Base-by-base conservation (phyloP, 495 filamentous ascomycete species). In the Achaetomiella virescens region DNA sequence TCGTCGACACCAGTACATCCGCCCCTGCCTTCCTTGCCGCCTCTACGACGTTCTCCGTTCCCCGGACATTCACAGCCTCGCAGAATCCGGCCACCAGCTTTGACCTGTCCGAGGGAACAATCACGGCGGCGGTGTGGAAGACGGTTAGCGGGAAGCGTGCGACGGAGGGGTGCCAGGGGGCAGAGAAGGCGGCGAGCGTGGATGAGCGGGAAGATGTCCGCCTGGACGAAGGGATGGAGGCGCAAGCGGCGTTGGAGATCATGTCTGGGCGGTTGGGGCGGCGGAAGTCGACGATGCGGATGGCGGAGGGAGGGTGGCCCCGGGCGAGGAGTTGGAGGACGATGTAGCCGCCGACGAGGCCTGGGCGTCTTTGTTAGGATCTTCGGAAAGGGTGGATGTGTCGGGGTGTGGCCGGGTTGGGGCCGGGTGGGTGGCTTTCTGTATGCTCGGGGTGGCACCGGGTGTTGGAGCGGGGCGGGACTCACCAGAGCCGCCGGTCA, bases 401-500 rank as follows among this genome's bases (percentile, higher is more conserved):
- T 17, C 12, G 33, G 3, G n/a, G n/a, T n/a, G n/a, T n/a, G n/a
- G n/a, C n/a, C n/a, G n/a, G n/a, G n/a, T n/a, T n/a, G n/a, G n/a
- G n/a, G n/a, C n/a, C n/a, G n/a, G n/a, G n/a, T n/a, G n/a, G n/a
- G n/a, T n/a, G n/a, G n/a, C n/a, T n/a, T n/a, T n/a, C n/a, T n/a
- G n/a, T n/a, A n/a, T n/a, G n/a, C n/a, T n/a, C n/a, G n/a, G n/a
- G n/a, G n/a, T n/a, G n/a, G n/a, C n/a, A n/a, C n/a, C n/a, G n/a
- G n/a, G n/a, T n/a, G n/a, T n/a, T n/a, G n/a, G n/a, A n/a, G n/a
- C n/a, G n/a, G n/a, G n/a, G n/a, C n/a, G n/a, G 18, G 42, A 76
- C 78, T 64, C 47, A 83, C 81, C 80, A 9, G 78, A 76, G 46
- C 81, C 81, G 17, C 81, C 80, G 20, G 80, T 78, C 41, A 83